These are phyloP conservation scores for Fistulinella staudtii DNA, from an alignment of 1,284 basidiomycete genomes.

Conservation along the genomic window DNA sequence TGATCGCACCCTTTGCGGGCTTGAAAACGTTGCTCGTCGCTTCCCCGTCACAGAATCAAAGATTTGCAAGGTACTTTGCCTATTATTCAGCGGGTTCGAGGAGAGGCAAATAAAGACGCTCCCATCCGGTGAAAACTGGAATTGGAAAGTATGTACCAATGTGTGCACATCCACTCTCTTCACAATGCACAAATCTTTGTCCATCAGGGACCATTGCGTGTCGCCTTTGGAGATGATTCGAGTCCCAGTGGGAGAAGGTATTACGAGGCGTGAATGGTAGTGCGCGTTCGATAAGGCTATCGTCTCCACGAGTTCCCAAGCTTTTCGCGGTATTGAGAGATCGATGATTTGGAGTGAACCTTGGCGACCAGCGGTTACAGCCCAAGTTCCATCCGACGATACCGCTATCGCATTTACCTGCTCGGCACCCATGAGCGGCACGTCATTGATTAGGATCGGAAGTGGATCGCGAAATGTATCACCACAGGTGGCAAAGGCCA, in stretches of 20 bases:
- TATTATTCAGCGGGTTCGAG: not conserved
- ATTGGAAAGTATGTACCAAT: not conserved
- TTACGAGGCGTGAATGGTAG: not conserved
- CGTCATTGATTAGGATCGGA: not conserved
- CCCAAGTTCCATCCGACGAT: constrained; percentile 18
- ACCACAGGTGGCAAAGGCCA: not conserved
- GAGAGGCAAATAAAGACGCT: constrained; percentile 7
- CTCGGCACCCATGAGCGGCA: not conserved
- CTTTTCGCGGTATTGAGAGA: not conserved
- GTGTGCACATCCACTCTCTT: constrained; percentile 13
- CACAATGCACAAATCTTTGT: constrained; percentile 7
- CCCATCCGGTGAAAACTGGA: constrained; percentile 18
- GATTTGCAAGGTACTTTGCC: constrained; percentile 12
- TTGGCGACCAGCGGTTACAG: constrained; percentile 2
- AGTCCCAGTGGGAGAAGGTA: constrained; percentile 10
- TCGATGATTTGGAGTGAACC: constrained; percentile 16
- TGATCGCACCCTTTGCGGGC: constrained; percentile 8
- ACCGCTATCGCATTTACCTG: constrained; percentile 3
- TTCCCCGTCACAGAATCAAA: constrained; percentile 14
- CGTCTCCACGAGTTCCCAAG: constrained; percentile 6
- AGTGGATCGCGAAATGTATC: constrained; percentile 1
- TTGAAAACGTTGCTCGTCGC: constrained; percentile 7
- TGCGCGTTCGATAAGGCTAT: constrained; percentile 1
- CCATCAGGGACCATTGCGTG: constrained; percentile 5
- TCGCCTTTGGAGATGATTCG: constrained; percentile 7